phyloP scores from a whole-genome alignment of 805 yeast genomes.

The Candida chauliodis region DNA sequence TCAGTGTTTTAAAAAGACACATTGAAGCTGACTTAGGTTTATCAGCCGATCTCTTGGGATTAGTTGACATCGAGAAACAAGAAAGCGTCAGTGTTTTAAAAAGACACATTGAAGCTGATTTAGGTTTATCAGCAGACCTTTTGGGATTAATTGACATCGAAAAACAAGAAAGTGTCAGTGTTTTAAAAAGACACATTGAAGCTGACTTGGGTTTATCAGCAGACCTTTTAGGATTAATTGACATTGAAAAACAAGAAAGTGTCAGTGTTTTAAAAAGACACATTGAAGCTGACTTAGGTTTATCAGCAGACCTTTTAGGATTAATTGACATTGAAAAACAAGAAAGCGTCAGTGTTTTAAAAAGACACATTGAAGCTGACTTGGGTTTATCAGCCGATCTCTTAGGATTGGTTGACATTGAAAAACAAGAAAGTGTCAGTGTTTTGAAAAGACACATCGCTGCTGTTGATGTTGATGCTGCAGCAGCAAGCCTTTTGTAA shows the following conservation, averaged over 20 bases:
- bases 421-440: not conserved
- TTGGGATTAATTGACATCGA: not conserved
- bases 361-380: conserved; percentile 4
- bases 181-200: conserved; percentile 3
- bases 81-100: not conserved
- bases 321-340: not conserved
- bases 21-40: not conserved
- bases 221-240: conserved; percentile 2
- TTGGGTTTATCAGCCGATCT: too few relatives aligned
- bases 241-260: not conserved
- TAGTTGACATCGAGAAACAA: not conserved
- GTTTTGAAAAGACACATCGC: not conserved
- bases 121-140: not conserved
- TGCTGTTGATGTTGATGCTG: not conserved
- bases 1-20: not conserved
- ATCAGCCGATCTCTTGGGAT: not conserved
- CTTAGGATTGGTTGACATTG: conserved; percentile 1
- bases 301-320: not conserved
- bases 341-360: not conserved
- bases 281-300: not conserved
- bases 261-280: not conserved
- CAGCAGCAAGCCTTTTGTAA: too few relatives aligned
- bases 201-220: not conserved
- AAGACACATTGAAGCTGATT: conserved; percentile 2
- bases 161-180: not conserved